A percentile compares a stretch with the other conserved stretches of the same genome.
These are phyloP conservation scores for Rhododendron henanense DNA, from an alignment of 148 eudicot species.

Conservation along the genomic window DNA sequence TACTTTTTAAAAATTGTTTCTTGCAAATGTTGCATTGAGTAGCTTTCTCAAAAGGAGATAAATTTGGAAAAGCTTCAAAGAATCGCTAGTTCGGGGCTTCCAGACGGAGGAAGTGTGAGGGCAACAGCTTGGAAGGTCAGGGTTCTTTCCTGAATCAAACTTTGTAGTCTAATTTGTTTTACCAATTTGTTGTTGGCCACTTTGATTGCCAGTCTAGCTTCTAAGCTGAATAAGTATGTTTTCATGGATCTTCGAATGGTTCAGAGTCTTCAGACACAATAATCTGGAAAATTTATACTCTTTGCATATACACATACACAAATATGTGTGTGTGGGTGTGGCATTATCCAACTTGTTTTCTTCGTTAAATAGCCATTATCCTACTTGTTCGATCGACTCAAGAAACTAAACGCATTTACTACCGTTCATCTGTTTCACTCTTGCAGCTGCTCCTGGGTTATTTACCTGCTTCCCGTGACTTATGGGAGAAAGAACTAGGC, in stretches of 20 bases:
- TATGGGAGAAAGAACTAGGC: conserved; percentile 47
- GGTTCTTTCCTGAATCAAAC: not conserved
- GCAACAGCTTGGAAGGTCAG: conserved; percentile 68
- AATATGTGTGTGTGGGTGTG: not conserved
- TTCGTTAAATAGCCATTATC: not conserved
- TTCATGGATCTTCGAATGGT: not conserved
- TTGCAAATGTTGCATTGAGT: conserved; percentile 9
- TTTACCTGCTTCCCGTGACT: conserved; percentile 45
- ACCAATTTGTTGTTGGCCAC: not conserved
- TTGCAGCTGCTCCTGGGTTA: conserved; percentile 67
- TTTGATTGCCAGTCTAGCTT: not conserved
- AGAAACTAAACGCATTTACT: not conserved
- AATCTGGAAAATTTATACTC: not conserved
- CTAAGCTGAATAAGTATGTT: not conserved
- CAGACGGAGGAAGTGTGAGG: conserved; percentile 48
- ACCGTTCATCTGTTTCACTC: not conserved
- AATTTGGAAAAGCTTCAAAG: conserved; percentile 63
- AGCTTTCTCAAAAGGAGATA: conserved; percentile 53
- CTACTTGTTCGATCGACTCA: not conserved
- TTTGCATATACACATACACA: not conserved
- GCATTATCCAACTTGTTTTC: not conserved
- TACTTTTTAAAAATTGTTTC: not conserved
- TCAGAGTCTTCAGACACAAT: not conserved
- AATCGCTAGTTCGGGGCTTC: conserved; percentile 54
- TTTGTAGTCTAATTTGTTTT: not conserved